Conservation (phyloP, 2,329 filamentous ascomycete species). For the Nakataea oryzae region DNA sequence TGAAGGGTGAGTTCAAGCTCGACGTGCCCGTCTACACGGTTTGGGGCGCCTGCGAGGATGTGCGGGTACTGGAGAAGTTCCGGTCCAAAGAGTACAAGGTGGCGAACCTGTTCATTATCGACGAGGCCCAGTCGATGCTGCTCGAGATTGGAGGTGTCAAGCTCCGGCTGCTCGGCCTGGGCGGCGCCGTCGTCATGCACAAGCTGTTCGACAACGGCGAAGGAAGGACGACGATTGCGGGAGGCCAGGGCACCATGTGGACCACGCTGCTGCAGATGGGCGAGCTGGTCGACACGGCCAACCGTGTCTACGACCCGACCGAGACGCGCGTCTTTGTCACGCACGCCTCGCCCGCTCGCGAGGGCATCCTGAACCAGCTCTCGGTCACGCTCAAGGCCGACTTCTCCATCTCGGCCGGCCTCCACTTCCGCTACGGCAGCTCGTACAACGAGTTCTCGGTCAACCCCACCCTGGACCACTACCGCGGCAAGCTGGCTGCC, state of each 20-base stretch:
- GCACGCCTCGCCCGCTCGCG: slow-evolving; percentile 89
- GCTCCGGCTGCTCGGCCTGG: slow-evolving; percentile 83
- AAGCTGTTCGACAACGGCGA: slow-evolving; percentile 99
- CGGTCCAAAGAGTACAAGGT: slow-evolving; percentile 97
- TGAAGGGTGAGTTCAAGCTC: slow-evolving; percentile 80
- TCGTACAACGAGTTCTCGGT: slow-evolving; percentile 99
- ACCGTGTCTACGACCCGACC: slow-evolving; percentile 95
- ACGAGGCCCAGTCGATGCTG: slow-evolving; percentile 92
- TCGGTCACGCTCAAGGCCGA: slow-evolving; percentile 96
- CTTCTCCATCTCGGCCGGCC: slow-evolving; percentile 92
- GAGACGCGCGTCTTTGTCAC: slow-evolving; percentile 96
- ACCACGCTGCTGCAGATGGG: slow-evolving; percentile 97
- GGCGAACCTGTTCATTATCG: slow-evolving; percentile 93
- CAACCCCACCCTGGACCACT: slow-evolving; percentile 95
- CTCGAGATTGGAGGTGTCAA: slow-evolving; percentile 94
- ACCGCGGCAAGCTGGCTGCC: slow-evolving; percentile 93
- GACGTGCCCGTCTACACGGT: slow-evolving; percentile 98
- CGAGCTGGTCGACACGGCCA: slow-evolving; percentile 93
- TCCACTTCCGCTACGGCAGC: slow-evolving; percentile 97
- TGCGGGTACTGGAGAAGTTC: slow-evolving; percentile 94
- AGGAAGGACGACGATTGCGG: slow-evolving; percentile 93
- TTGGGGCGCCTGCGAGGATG: slow-evolving; percentile 98
- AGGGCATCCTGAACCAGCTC: slow-evolving; percentile 94
- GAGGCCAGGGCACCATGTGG: slow-evolving; percentile 99
- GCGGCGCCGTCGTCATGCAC: slow-evolving; percentile 97